These are phyloP conservation scores for Mallotus nudiflorus DNA, from an alignment of 345 rosid species.

Conservation along the genomic window DNA sequence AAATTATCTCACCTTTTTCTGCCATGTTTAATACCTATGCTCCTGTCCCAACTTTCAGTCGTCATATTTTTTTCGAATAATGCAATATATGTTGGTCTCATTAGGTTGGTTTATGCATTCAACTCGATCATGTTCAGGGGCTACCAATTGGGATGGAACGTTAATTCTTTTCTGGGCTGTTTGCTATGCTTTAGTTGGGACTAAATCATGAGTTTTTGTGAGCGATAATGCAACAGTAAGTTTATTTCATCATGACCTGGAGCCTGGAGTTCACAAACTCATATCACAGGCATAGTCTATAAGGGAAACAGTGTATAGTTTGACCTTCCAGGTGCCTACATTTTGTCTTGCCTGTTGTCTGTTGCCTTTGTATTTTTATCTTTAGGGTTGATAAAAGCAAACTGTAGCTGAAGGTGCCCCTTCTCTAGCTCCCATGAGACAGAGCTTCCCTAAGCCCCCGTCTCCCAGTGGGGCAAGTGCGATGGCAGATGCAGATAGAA, in stretches of 20 bases:
- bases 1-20: no score
- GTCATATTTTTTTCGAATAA: not conserved
- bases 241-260: not conserved
- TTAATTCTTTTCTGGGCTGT: not conserved
- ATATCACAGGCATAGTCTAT: not conserved
- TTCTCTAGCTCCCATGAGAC: conserved; percentile 39
- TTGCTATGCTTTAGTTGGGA: not conserved
- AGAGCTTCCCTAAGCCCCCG: conserved; percentile 33
- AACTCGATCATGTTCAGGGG: not conserved
- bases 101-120: not conserved
- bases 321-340: not conserved
- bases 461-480: conserved; percentile 43
- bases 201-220: no score
- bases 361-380: conserved; percentile 22
- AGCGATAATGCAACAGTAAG: not conserved
- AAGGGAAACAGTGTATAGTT: not conserved
- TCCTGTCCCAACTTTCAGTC: not conserved
- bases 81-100: not conserved
- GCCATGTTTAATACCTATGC: no score
- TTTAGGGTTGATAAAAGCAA: conserved; percentile 72
- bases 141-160: not conserved
- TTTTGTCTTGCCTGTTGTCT: not conserved
- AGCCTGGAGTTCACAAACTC: not conserved
- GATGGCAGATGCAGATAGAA: conserved; percentile 17
- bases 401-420: conserved; percentile 34